Evolutionary conservation across 176 grass and related monocot genomes (phyloP), one percentile per base, ranked within the genome.

Genomic region (Phyllostachys edulis): DNA sequence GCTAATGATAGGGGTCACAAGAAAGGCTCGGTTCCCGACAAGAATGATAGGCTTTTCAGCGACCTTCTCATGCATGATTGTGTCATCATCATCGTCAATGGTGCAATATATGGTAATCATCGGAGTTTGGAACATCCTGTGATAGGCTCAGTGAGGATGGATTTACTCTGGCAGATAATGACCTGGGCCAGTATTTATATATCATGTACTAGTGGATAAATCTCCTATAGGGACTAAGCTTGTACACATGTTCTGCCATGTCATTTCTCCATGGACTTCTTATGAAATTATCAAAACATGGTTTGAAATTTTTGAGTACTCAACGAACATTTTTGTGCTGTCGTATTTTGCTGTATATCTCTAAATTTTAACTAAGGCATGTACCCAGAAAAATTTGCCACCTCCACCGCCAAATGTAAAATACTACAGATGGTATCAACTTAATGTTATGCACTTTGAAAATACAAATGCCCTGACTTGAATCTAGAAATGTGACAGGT

Each of bases 141-240:
- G 62, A 32, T 34, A 60, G 42, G 69, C 10, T 74, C 60, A 27
- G 41, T 41, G 9, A 26, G 13, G 20, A 18, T 39, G 45, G 79
- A 82, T 76, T 82, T 77, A 82, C 40, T 76, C 79, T 76, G 79
- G 39, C 86, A 69, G 71, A 87, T 61, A 81, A 87, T 75, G 70
- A 68, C 39, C 61, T 59, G 47, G 85, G 23, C 27, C 20, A 24
- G 75, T 50, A 67, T 82, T 44, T 64, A 56, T 80, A 56, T 65
- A 32, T 14, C 11, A n/a, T 18, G 29, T 13, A 10, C 51, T 10
- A 12, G 21, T 29, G 75, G 67, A 69, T 62, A 55, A 85, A 61
- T 27, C 20, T 57, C 16, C 47, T 8, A 0, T 3, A 54, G 63
- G 47, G 5, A 61, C 6, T 23, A 54, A 29, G 47, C 5, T 50